Base-by-base conservation (phyloP, 2,329 filamentous ascomycete species). In the Cytospora mali region DNA sequence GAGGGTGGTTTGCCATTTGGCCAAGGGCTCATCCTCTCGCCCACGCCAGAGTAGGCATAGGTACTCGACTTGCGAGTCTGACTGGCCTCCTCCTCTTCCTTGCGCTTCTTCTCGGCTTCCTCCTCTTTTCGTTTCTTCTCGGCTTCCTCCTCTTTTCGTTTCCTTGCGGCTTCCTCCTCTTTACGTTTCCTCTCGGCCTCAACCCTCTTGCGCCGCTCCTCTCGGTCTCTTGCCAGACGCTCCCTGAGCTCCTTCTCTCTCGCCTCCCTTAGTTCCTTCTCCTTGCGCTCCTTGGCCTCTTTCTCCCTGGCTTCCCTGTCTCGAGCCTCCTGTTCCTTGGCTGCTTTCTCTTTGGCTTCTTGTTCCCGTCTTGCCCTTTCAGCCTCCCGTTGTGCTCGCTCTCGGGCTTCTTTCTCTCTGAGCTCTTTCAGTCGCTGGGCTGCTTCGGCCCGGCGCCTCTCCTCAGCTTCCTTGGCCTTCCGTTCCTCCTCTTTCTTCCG, bases 11-110 rank as follows among this genome's bases (percentile, higher is more conserved):
- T 82, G 68, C 83, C 86, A 69, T 83, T 86, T 6, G 88, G 88
- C 84, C 89, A 91, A 68, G 87, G 87, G 74, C 86, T 89, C 55
- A 83, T 88, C 75, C 82, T 87, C 74, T 91, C 88, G 56, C 88
- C 88, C 25, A 88, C 83, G 33, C 85, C 82, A 60, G 83, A 86
- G 75, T 79, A 88, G 62, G 86, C 86, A 69, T 89, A 88, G n/a
- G 81, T 79, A 67, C 79, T 81, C 48, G 78, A 75, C 65, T 79
- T 79, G 65, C 81, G 78, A 51, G 69, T 62, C 54, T 73, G 71
- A 64, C 68, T 74, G 56, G 70, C 69, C 51, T 73, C 71, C 53
- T 75, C 71, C 66, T 70, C 72, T 62, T 66, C 73, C 69, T 66
- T 67, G 55, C 46, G 65, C 28, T 68, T 68, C 69, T 76, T 67